Percentiles rank a stretch among this genome's conserved stretches.
phyloP scores from a whole-genome alignment of 768 basidiomycete species.

The Boletus tomentosulus region DNA sequence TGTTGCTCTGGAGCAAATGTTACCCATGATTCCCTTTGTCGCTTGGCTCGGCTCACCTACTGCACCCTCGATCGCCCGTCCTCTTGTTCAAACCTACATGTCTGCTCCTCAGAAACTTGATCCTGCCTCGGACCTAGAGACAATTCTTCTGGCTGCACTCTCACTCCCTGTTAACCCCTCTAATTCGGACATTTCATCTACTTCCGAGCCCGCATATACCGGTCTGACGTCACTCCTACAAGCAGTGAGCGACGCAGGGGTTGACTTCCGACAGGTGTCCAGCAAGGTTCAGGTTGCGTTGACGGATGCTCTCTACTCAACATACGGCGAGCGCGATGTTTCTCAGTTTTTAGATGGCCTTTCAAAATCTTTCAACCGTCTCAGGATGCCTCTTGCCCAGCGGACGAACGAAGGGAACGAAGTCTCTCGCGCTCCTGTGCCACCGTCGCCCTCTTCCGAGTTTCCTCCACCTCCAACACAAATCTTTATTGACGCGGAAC shows the following conservation, averaged over 20 bases:
- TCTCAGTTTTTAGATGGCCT: constrained; percentile 22
- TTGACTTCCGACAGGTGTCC: constrained; percentile 29
- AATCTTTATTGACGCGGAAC: constrained; percentile 22
- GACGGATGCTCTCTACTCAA: constrained; percentile 25
- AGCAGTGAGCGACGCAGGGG: constrained; percentile 32
- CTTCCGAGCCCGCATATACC: constrained; percentile 31
- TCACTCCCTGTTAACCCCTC: constrained; percentile 23
- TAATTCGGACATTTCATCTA: neutral
- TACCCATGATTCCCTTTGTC: constrained; percentile 28
- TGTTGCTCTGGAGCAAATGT: constrained; percentile 5
- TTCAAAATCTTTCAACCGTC: constrained; percentile 13
- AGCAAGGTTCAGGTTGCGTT: constrained; percentile 17
- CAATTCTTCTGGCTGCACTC: constrained; percentile 38
- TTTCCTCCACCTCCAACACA: constrained; percentile 8
- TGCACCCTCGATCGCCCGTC: constrained; percentile 32
- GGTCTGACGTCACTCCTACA: constrained; percentile 43
- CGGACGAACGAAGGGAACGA: constrained; percentile 7
- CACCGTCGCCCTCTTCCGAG: constrained; percentile 9
- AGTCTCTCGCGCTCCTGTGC: constrained; percentile 8
- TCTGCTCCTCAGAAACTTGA: constrained; percentile 34
- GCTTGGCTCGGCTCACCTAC: constrained; percentile 32
- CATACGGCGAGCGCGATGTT: constrained; percentile 16
- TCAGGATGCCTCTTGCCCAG: constrained; percentile 19
- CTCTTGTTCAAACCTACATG: constrained; percentile 45
- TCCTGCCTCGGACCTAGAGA: constrained; percentile 40